Percentiles rank a stretch among this genome's conserved stretches.
Evolutionary conservation across 2,329 filamentous ascomycete genomes (phyloP).

Genomic region (Verticillium nonalfalfae): DNA sequence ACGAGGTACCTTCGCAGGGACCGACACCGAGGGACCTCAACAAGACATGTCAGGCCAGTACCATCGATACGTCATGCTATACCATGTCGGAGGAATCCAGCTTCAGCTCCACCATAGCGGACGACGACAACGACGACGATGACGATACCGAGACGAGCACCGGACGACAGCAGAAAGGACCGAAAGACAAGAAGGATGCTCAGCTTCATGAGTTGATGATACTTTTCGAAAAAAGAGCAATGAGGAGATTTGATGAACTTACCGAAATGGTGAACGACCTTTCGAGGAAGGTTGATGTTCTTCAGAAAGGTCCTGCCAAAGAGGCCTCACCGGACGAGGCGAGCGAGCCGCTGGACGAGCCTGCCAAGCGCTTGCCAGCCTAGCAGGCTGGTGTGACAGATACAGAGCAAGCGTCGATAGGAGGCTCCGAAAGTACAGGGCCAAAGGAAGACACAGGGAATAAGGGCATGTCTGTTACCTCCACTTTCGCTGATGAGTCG

Average conservation of each 20-base stretch:
- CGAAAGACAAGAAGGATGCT: neutral
- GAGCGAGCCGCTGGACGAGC: neutral
- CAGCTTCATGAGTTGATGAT: no score
- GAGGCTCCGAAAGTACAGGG: no score
- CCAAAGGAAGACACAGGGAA: no score
- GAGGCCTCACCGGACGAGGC: neutral
- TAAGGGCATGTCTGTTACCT: neutral
- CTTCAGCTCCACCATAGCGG: neutral
- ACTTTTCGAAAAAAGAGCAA: no score
- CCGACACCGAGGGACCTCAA: neutral
- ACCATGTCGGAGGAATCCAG: neutral
- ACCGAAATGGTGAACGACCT: no score
- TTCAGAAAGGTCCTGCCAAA: neutral
- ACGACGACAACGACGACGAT: neutral
- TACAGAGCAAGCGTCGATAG: no score
- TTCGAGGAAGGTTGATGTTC: no score
- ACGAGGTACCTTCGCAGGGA: neutral
- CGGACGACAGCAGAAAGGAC: no score
- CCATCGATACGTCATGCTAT: neutral
- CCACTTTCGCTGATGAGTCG: neutral
- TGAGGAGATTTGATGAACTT: no score
- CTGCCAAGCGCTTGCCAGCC: neutral
- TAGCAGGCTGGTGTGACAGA: neutral
- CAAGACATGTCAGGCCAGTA: neutral
- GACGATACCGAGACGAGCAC: no score